Percentiles rank a stretch among this genome's conserved stretches.
These are phyloP conservation scores for Lagenidium sp. DNA, from an alignment of 352 stramenopile species.

Conservation along the genomic window DNA sequence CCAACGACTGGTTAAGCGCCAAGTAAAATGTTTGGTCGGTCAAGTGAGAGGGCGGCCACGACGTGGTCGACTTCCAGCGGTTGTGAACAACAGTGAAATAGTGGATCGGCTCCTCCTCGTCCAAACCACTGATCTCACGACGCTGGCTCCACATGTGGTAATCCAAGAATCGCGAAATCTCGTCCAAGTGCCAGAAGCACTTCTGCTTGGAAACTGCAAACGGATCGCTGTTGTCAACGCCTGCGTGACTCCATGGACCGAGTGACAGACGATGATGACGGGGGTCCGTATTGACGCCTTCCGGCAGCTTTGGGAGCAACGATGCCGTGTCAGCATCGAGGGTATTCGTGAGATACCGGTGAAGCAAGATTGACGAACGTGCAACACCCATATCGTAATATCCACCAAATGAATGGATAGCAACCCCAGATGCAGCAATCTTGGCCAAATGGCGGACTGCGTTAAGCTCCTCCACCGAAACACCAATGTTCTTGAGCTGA, in stretches of 20 bases:
- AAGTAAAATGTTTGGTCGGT: slow-evolving; percentile 44
- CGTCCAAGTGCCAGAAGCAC: slow-evolving; percentile 76
- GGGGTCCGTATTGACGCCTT: slow-evolving; percentile 30
- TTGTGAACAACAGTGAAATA: slow-evolving; percentile 75
- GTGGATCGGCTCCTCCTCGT: slow-evolving; percentile 67
- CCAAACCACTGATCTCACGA: slow-evolving; percentile 36
- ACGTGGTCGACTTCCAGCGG: slow-evolving; percentile 53
- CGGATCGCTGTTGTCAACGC: slow-evolving; percentile 72
- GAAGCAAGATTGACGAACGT: slow-evolving; percentile 64
- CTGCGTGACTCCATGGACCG: slow-evolving; percentile 74
- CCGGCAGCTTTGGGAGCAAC: slow-evolving; percentile 38
- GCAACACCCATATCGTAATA: slow-evolving; percentile 78
- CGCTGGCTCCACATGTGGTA: slow-evolving; percentile 68
- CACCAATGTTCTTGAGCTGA: slow-evolving; percentile 28
- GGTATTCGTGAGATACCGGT: slow-evolving; percentile 73
- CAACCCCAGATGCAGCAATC: slow-evolving; percentile 60
- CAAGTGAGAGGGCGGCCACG: slow-evolving; percentile 57
- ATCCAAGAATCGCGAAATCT: slow-evolving; percentile 82
- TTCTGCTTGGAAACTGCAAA: slow-evolving; percentile 78
- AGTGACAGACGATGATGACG: slow-evolving; percentile 59
- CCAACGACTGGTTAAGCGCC: slow-evolving; percentile 37
- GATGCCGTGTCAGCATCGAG: slow-evolving; percentile 48
- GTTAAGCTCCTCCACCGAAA: slow-evolving; percentile 39
- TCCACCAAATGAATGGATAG: slow-evolving; percentile 52
- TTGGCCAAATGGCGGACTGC: slow-evolving; percentile 39